Conservation (phyloP, 352 stramenopile genomes). For the Pythium aristosporum region DNA sequence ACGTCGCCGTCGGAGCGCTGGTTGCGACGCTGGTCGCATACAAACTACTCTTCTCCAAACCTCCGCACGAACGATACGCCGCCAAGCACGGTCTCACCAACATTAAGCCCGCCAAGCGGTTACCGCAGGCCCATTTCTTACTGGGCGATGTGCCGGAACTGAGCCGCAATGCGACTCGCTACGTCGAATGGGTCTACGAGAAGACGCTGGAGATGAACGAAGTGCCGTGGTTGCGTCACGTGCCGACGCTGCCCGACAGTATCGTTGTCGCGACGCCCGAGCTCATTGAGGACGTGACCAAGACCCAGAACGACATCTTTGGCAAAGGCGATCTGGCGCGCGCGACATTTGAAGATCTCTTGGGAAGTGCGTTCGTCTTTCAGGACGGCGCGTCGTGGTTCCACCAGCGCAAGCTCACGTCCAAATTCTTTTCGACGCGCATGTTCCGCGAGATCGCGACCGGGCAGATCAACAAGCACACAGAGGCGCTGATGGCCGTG, state of each 20-base stretch:
- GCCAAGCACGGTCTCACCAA: not conserved
- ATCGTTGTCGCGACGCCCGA: slow-evolving; percentile 16
- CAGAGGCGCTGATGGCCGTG: not conserved
- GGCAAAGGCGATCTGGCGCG: slow-evolving; percentile 15
- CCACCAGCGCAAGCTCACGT: slow-evolving; percentile 24
- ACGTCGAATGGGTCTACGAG: slow-evolving; percentile 21
- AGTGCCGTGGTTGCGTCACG: too few relatives aligned
- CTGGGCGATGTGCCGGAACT: slow-evolving; percentile 14
- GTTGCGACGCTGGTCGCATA: slow-evolving; percentile 13
- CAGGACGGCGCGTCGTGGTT: slow-evolving; percentile 25
- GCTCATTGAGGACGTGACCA: slow-evolving; percentile 24
- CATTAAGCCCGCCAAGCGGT: not conserved
- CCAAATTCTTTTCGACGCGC: slow-evolving; percentile 22
- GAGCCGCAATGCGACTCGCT: slow-evolving; percentile 12
- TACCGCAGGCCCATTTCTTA: not conserved
- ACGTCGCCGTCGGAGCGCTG: slow-evolving; percentile 8
- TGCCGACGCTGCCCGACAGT: slow-evolving; percentile 10
- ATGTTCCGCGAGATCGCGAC: slow-evolving; percentile 17
- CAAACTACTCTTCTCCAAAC: slow-evolving; percentile 13
- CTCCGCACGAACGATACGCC: slow-evolving; percentile 10
- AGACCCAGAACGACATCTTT: slow-evolving; percentile 24
- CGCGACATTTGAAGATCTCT: slow-evolving; percentile 15
- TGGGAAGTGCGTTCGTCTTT: slow-evolving; percentile 24
- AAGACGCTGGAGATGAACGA: too few relatives aligned
- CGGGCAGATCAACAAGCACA: slow-evolving; percentile 19